phyloP scores from a whole-genome alignment of 768 basidiomycete genomes.

The Boletus sensibilis region DNA sequence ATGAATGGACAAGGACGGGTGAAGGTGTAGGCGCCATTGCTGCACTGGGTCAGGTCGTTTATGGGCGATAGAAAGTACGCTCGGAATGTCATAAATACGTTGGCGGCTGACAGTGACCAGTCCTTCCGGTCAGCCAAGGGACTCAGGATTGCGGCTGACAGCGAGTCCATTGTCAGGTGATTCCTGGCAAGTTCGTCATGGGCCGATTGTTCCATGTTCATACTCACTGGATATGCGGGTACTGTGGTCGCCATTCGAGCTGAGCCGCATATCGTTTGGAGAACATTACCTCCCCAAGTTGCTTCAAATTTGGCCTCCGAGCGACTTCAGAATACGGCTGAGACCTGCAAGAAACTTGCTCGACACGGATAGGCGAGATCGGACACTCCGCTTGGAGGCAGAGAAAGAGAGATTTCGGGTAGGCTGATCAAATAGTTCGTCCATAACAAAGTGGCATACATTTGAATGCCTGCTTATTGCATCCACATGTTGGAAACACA shows the following conservation, averaged over 20 bases:
- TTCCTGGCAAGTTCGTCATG: background rate
- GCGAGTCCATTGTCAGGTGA: background rate
- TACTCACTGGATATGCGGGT: background rate
- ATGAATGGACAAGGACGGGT: slow-evolving; percentile 1
- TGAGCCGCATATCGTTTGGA: background rate
- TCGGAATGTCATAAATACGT: slow-evolving; percentile 24
- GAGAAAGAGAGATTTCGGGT: background rate
- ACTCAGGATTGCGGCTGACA: slow-evolving; percentile 21
- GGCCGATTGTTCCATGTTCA: background rate
- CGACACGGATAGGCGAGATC: no score
- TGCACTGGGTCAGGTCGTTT: background rate
- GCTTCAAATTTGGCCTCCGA: background rate
- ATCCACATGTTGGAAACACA: background rate
- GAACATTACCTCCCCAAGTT: background rate
- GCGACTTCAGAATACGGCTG: background rate
- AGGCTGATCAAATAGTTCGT: background rate
- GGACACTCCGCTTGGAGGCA: background rate
- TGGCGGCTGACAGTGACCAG: slow-evolving; percentile 24
- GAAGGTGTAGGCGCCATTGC: slow-evolving; percentile 25
- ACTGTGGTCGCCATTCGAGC: background rate
- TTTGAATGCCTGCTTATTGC: background rate
- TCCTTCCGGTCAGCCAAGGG: slow-evolving; percentile 15
- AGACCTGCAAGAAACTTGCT: background rate
- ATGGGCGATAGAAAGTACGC: background rate
- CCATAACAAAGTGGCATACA: background rate